A percentile compares a stretch with the other conserved stretches of the same genome.
phyloP scores from a whole-genome alignment of 306 rosid genomes.

The Fragaria nilgerrensis region DNA sequence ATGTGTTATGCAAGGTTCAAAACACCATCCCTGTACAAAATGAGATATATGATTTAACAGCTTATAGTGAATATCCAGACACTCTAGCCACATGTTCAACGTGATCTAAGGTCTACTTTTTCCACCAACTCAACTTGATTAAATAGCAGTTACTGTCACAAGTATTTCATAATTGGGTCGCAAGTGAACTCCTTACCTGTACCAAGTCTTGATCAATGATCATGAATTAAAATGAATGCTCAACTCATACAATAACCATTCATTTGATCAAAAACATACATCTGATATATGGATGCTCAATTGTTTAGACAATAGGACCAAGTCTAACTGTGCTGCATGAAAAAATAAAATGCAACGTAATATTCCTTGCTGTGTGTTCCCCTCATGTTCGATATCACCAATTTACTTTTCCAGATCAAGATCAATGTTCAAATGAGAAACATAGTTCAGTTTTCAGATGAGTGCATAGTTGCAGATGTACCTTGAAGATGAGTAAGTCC shows the following conservation, averaged over 20 bases:
- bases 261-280: background rate
- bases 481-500: constrained; percentile 87
- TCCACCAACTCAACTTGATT: background rate
- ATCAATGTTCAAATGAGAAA: background rate
- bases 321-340: no score
- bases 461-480: constrained; percentile 28
- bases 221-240: background rate
- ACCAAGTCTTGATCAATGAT: background rate
- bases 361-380: background rate
- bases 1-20: background rate
- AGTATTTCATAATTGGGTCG: background rate
- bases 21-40: background rate
- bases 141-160: background rate
- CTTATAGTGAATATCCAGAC: background rate
- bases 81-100: background rate
- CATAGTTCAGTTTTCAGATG: background rate
- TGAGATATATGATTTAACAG: constrained; percentile 3
- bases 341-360: background rate
- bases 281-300: no score
- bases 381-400: background rate
- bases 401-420: background rate
- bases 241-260: background rate
- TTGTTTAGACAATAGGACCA: no score
- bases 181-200: background rate
- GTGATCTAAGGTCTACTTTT: background rate